Base-by-base conservation (phyloP, 495 filamentous ascomycete genomes). In the Aspergillus carlsbadensis region DNA sequence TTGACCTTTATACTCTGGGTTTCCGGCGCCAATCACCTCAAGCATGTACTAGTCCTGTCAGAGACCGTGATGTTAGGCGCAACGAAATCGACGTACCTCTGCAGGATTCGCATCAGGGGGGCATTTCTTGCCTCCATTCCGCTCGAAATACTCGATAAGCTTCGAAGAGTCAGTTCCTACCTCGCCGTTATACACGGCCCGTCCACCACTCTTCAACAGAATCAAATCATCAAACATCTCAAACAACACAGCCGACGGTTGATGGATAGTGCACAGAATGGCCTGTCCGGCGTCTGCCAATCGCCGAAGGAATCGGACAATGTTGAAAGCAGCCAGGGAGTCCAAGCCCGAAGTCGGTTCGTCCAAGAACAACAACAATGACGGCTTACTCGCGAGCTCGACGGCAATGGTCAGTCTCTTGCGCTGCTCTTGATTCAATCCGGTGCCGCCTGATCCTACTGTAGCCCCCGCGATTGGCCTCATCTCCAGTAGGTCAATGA, bases 291-390 rank as follows among this genome's bases (percentile, higher is more conserved):
- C 80, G 59, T 84, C 78, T 1, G 86, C 84, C 5, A 90, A 75
- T 57, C 86, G 85, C 5, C 83, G 74, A 41, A 90, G 72, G 45
- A 89, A 85, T 1, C 82, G 73, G 20, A 86, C 74, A 42, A 88
- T 87, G 57, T 84, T 84, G 63, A 81, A 88, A 21, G 87, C 84
- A 4, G 85, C 80, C 14, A 81, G 71, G 0, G 77, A 81, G 61
- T 90, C 87, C 15, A 90, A 78, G n/a, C 86, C 87, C 13, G 83
- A 88, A 1, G 89, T 92, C 2, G 90, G 89, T 57, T 92, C 88
- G 61, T 92, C 88, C 14, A 92, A 68, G 61, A 92, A 92, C 31
- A 92, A 77, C 5, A 91, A 64, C 10, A 89, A 63, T 48, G 82
- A 83, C 14, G 81, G 87, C 57, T 87, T 90, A 14, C 78, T 81